Conservation (phyloP, 2,329 filamentous ascomycete genomes). For the Phyllosticta citriasiana region DNA sequence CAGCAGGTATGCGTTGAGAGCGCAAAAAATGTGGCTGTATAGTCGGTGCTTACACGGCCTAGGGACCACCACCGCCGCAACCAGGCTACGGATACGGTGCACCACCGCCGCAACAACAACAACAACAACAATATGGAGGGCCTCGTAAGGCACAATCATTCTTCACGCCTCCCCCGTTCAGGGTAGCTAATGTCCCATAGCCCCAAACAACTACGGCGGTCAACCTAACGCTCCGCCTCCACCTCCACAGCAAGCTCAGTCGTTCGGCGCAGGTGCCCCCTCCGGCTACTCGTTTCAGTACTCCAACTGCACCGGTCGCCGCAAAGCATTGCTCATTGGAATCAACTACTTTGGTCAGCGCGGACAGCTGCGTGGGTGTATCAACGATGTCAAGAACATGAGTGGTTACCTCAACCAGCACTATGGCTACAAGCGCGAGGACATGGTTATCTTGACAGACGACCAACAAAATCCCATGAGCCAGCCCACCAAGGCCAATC, state of each 20-base stretch:
- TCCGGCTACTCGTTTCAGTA: constrained; percentile 78
- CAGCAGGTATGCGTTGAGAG: constrained; percentile 24
- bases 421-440: constrained; percentile 86
- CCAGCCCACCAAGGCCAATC: constrained; percentile 92
- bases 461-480: constrained; percentile 97
- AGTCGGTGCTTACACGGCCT: constrained; percentile 5
- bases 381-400: constrained; percentile 98
- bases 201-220: neutral
- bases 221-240: constrained; percentile 45
- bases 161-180: constrained; percentile 1
- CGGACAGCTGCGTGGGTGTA: constrained; percentile 83
- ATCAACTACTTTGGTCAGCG: constrained; percentile 96
- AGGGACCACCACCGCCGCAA: constrained; percentile 25
- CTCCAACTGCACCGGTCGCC: constrained; percentile 76
- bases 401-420: constrained; percentile 78
- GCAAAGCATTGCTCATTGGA: constrained; percentile 84
- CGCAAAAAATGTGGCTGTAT: constrained; percentile 23
- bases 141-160: neutral
- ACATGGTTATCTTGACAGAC: constrained; percentile 95
- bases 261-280: constrained; percentile 60
- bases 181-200: constrained; percentile 26
- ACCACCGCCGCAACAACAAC: constrained; percentile 13
- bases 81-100: constrained; percentile 15
- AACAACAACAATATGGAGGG: constrained; percentile 3
- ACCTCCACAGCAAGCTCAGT: constrained; percentile 49